A percentile compares a stretch with the other conserved stretches of the same genome.
Conservation (phyloP, 2,329 filamentous ascomycete species). For the Fusarium burgessii region DNA sequence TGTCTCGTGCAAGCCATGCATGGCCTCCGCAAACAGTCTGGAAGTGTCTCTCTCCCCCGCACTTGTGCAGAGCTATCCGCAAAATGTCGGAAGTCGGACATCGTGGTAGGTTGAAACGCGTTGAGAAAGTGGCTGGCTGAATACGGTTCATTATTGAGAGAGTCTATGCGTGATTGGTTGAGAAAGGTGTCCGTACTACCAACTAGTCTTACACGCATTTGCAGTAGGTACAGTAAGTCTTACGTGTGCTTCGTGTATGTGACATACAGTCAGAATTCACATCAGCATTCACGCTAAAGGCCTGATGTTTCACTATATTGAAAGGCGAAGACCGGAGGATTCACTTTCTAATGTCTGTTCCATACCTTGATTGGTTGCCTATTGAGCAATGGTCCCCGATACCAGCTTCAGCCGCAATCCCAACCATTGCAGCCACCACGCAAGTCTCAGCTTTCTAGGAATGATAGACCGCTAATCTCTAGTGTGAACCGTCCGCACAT, state of each 20-base stretch:
- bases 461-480: not conserved
- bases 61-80: not conserved
- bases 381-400: not conserved
- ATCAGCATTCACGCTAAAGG: not conserved
- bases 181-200: not conserved
- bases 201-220: not conserved
- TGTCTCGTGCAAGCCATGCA: not conserved
- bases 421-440: constrained; percentile 5
- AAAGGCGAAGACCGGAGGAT: not conserved
- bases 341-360: not conserved
- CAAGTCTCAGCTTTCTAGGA: not conserved
- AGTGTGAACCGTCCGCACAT: not conserved
- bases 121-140: constrained; percentile 9
- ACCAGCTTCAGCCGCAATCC: not conserved
- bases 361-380: not conserved
- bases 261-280: not conserved
- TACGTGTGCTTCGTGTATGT: not conserved
- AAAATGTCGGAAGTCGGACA: not conserved
- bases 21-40: constrained; percentile 10
- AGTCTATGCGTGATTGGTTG: not conserved
- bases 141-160: not conserved
- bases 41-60: not conserved
- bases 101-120: not conserved
- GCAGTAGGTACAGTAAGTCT: not conserved
- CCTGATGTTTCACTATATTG: too few species aligned